A percentile compares a stretch with the other conserved stretches of the same genome.
phyloP scores from a whole-genome alignment of 768 basidiomycete genomes.

The Mycena capillaripes region DNA sequence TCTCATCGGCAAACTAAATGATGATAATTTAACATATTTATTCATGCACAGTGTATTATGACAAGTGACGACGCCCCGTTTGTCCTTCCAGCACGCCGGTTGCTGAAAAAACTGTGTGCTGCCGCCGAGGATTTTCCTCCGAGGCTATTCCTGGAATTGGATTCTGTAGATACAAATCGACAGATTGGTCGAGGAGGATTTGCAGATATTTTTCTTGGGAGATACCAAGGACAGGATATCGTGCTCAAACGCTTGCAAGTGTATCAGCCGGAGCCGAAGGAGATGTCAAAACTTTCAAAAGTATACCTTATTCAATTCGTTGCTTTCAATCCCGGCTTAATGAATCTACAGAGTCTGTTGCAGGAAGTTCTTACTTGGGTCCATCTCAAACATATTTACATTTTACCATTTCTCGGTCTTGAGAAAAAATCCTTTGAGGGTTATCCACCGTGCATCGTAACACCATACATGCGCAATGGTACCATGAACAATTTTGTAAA shows the following conservation, averaged over 20 bases:
- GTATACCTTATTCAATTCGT: no score
- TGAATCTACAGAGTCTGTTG: no score
- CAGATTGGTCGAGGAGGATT: neutral
- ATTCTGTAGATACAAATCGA: neutral
- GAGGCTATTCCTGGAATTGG: neutral
- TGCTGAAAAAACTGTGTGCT: neutral
- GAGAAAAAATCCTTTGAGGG: neutral
- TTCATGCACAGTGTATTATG: neutral
- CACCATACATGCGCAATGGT: neutral
- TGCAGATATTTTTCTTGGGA: neutral
- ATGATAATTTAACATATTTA: neutral
- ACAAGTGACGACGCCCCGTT: neutral
- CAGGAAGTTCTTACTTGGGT: no score
- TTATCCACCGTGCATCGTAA: neutral
- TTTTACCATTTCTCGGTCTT: no score
- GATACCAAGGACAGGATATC: no score
- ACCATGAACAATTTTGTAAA: neutral
- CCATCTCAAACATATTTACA: no score
- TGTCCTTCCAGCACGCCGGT: neutral
- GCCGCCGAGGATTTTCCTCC: neutral
- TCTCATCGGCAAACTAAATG: neutral
- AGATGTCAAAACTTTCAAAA: no score
- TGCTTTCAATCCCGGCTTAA: no score
- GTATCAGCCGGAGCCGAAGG: no score
- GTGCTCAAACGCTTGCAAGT: neutral